phyloP scores from a whole-genome alignment of 176 grass and related monocot genomes.

The Oryza rufipogon region DNA sequence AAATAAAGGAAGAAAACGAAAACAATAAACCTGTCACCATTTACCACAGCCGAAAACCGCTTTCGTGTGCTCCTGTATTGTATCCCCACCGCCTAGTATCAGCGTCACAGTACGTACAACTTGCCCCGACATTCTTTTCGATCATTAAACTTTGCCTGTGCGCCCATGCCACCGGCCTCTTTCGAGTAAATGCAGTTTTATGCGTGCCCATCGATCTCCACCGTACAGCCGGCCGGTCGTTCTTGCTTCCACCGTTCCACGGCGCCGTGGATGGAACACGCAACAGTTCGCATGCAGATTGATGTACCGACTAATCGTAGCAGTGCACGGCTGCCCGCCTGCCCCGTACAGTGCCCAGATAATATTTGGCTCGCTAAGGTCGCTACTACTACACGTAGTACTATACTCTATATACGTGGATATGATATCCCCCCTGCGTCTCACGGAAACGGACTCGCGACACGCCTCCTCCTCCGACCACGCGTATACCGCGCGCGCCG shows the following conservation, averaged over 20 bases:
- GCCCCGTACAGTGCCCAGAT: neutral
- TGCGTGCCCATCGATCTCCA: neutral
- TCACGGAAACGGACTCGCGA: neutral
- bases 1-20: neutral
- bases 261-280: neutral
- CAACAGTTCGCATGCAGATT: neutral
- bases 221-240: neutral
- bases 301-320: neutral
- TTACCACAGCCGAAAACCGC: neutral
- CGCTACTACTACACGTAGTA: neutral
- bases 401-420: neutral
- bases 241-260: neutral
- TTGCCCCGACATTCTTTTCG: neutral
- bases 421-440: neutral
- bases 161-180: neutral
- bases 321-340: neutral
- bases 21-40: neutral
- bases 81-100: neutral
- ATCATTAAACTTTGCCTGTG: neutral
- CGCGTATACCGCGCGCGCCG: too few species aligned
- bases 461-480: neutral
- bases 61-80: neutral
- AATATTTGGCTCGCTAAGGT: neutral
- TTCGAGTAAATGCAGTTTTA: neutral
- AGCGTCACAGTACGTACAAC: neutral